These are phyloP conservation scores for Dactylorhiza incarnata DNA, from an alignment of 106 monocot genomes.

Conservation along the genomic window DNA sequence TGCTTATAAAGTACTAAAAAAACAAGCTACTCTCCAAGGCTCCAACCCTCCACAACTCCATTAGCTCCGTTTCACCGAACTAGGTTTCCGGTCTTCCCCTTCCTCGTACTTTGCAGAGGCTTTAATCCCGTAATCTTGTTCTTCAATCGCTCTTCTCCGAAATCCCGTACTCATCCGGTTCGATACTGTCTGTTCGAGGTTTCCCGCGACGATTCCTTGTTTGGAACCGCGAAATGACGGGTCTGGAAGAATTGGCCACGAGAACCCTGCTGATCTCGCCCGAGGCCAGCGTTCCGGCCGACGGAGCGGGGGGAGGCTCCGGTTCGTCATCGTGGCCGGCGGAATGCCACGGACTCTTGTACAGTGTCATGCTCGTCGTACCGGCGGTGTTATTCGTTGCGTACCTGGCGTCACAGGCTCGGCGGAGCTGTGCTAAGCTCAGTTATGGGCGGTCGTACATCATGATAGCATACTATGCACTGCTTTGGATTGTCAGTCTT, in stretches of 20 bases:
- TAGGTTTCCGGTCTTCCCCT: no score
- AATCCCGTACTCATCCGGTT: neutral
- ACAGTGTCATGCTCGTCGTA: conserved; percentile 46
- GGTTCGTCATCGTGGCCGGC: conserved; percentile 24
- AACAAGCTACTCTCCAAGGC: no score
- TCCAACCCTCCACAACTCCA: no score
- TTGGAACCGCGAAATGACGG: conserved; percentile 7
- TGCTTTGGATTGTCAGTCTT: conserved; percentile 48
- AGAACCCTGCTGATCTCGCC: conserved; percentile 10
- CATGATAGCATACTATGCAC: conserved; percentile 48
- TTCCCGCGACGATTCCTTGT: no score
- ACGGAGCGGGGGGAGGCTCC: conserved; percentile 7
- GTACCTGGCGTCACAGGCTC: conserved; percentile 52
- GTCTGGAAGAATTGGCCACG: neutral
- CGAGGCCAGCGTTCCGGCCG: conserved; percentile 2
- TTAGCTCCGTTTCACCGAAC: no score
- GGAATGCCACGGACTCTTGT: conserved; percentile 45
- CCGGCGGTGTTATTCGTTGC: conserved; percentile 48
- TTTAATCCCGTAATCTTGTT: no score
- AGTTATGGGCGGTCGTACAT: conserved; percentile 53
- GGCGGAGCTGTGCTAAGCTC: conserved; percentile 46
- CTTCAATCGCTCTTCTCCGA: neutral
- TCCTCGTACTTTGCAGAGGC: no score
- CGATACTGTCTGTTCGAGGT: neutral
- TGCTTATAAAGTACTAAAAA: no score